phyloP scores from a whole-genome alignment of 805 yeast genomes.

The Teunomyces barrocoloradensis region DNA sequence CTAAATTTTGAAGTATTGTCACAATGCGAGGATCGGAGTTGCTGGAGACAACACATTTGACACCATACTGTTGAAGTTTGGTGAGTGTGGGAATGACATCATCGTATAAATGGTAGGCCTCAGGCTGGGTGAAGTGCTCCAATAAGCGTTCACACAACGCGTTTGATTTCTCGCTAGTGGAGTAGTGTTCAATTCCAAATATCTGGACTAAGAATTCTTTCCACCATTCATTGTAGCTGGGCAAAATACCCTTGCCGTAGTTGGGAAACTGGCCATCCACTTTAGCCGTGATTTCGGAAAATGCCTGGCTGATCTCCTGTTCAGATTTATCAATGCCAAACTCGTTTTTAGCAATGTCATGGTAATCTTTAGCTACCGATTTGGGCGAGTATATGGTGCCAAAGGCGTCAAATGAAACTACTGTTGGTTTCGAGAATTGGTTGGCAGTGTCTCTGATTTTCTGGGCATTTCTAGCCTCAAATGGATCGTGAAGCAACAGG shows the following conservation, averaged over 20 bases:
- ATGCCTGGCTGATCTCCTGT: constrained; percentile 22
- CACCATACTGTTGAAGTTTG: constrained; percentile 25
- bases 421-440: constrained; percentile 35
- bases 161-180: constrained; percentile 19
- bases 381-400: constrained; percentile 62
- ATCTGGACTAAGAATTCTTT: constrained; percentile 42
- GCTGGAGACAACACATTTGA: constrained; percentile 47
- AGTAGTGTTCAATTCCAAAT: constrained; percentile 34
- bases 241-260: constrained; percentile 46
- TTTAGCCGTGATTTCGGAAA: constrained; percentile 31
- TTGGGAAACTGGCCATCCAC: constrained; percentile 50
- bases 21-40: constrained; percentile 63
- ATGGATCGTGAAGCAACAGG: constrained; percentile 15
- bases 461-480: constrained; percentile 20
- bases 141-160: constrained; percentile 47
- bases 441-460: constrained; percentile 24
- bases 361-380: constrained; percentile 56
- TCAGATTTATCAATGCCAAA: constrained; percentile 39
- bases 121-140: constrained; percentile 45
- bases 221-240: constrained; percentile 55
- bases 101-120: constrained; percentile 52
- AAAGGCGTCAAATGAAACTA: constrained; percentile 67
- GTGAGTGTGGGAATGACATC: constrained; percentile 52
- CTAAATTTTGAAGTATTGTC: constrained; percentile 45
- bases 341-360: constrained; percentile 39